Evolutionary conservation across 495 filamentous ascomycete species (phyloP).

Genomic region (Neohortaea acidophila): DNA sequence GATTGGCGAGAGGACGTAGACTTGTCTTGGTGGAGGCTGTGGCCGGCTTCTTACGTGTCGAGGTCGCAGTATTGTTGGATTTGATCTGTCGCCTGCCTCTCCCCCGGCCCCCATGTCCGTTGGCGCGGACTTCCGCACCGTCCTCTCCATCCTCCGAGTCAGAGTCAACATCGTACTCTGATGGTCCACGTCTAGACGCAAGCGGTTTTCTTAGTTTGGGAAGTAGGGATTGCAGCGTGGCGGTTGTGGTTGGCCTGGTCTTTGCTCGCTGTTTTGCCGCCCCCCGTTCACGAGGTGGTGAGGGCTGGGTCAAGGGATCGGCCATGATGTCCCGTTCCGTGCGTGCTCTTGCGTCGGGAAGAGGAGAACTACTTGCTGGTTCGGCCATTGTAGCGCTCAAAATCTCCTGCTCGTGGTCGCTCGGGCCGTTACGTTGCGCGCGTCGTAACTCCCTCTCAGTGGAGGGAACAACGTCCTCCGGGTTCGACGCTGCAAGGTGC

Average conservation of each 20-base stretch:
- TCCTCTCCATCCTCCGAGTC: conserved; percentile 25
- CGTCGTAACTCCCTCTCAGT: conserved; percentile 7
- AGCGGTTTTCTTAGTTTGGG: conserved; percentile 18
- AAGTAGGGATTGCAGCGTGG: conserved; percentile 25
- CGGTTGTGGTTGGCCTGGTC: conserved; percentile 22
- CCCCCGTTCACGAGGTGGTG: conserved; percentile 15
- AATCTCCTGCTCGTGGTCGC: conserved; percentile 34
- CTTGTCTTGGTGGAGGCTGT: conserved; percentile 1
- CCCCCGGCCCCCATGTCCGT: conserved; percentile 9
- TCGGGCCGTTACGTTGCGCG: conserved; percentile 20
- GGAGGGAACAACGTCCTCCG: conserved; percentile 11
- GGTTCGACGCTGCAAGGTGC: background rate
- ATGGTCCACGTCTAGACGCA: conserved; percentile 9
- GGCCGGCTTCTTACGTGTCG: background rate
- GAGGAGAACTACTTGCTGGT: conserved; percentile 14
- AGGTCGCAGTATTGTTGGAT: background rate
- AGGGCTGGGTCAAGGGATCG: conserved; percentile 24
- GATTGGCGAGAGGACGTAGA: background rate
- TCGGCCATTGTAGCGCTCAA: conserved; percentile 12
- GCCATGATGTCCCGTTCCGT: conserved; percentile 6
- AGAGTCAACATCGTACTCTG: conserved; percentile 21
- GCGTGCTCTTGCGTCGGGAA: background rate
- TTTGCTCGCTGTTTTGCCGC: conserved; percentile 14
- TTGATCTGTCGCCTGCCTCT: conserved; percentile 10
- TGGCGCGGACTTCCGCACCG: conserved; percentile 13